phyloP scores from a whole-genome alignment of 1,284 basidiomycete genomes.

The Agaricales sp. region DNA sequence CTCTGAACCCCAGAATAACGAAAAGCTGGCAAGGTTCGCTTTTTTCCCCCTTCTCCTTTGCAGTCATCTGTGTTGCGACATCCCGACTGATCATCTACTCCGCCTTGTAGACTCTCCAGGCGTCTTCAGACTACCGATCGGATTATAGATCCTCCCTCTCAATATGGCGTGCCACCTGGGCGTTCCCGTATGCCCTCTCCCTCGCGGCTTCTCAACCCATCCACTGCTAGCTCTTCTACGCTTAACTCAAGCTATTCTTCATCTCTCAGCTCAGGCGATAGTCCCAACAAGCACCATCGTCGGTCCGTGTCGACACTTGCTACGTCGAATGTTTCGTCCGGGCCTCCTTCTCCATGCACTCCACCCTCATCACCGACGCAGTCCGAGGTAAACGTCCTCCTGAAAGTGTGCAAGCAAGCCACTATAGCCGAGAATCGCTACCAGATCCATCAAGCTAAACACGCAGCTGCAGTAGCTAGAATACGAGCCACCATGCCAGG shows the following conservation, averaged over 20 bases:
- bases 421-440: constrained; percentile 7
- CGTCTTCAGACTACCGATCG: constrained; percentile 60
- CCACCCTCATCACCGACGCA: constrained; percentile 24
- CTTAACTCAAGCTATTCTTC: constrained; percentile 28
- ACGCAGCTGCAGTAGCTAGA: no score
- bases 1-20: neutral
- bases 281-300: constrained; percentile 19
- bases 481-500: no score
- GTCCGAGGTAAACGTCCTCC: constrained; percentile 14
- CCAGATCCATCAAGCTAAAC: constrained; percentile 10
- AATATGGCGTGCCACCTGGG: constrained; percentile 23
- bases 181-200: constrained; percentile 24
- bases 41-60: no score
- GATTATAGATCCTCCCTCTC: constrained; percentile 19
- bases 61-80: constrained; percentile 8
- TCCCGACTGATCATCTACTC: constrained; percentile 5
- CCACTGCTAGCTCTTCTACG: constrained; percentile 58
- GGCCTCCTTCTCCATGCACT: constrained; percentile 23
- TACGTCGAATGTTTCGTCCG: neutral
- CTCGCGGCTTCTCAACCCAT: constrained; percentile 37
- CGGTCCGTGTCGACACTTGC: constrained; percentile 29
- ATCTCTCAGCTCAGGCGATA: constrained; percentile 20
- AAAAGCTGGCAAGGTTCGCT: constrained; percentile 48
- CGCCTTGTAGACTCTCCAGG: constrained; percentile 44
- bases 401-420: constrained; percentile 19